Base-by-base conservation (phyloP, 2,329 filamentous ascomycete species). In the Tolypocladium endophyticum region DNA sequence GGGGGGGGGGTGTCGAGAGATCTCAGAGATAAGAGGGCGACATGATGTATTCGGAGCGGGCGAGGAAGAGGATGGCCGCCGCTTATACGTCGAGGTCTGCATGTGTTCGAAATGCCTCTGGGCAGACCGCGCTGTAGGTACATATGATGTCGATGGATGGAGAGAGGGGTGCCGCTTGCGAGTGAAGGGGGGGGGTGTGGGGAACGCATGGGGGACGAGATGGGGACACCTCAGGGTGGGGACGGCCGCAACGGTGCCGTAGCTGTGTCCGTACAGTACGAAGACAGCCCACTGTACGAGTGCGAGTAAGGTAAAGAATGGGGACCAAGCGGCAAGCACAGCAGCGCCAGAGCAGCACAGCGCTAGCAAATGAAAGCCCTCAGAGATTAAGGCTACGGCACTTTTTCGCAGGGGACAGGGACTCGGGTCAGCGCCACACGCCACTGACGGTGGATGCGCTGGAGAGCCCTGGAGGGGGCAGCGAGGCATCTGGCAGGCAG, bases 371-470 rank as follows among this genome's bases (percentile, higher is more conserved):
- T 33, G 28, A 28, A 20, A 33, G 28, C 18, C 25, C 28, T 35
- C 14, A 52, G 28, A 20, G 47, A 33, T 12, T 66, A 68, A 67
- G 68, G 67, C 68, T 68, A 66, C 68, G 68, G 68, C 68, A 69
- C 66, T 70, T 66, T 54, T 69, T 66, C 64, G 64, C 68, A 67
- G 66, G 65, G 64, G 62, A 59, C 62, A 64, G 23, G 54, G 35
- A 41, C 36, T 28, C n/a, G 9, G 39, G 38, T 16, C 55, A 41
- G 55, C 36, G 55, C 36, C 38, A 56, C 25, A 43, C 38, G 55
- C 55, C 55, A 56, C 55, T 25, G 23, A 56, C 12, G 54, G 8
- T 25, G 54, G 54, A 33, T 14, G 45, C 45, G 18, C 47, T n/a
- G 28, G 16, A 30, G 16, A 28, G 16, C 9, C 28, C 14, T 28